Conservation (phyloP, 2,329 filamentous ascomycete genomes). For the Apiospora malaysiana region DNA sequence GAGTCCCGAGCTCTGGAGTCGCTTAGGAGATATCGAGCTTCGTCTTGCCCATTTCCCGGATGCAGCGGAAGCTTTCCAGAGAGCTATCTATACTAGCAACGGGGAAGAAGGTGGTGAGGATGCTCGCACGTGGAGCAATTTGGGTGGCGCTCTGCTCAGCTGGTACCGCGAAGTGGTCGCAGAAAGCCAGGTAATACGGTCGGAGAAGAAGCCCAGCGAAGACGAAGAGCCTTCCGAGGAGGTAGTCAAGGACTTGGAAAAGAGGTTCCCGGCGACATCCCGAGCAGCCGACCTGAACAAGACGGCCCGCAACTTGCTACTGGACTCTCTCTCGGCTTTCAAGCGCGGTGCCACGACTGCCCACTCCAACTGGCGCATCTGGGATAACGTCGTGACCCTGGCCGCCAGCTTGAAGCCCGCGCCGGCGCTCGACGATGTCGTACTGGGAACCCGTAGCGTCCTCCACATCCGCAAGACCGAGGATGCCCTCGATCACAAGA, state of each 20-base stretch:
- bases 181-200: conserved; percentile 38
- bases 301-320: conserved; percentile 63
- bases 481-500: conserved; percentile 74
- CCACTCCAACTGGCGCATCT: conserved; percentile 88
- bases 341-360: conserved; percentile 86
- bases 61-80: conserved; percentile 82
- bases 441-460: conserved; percentile 76
- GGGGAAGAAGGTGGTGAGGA: conserved; percentile 79
- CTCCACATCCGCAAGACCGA: conserved; percentile 81
- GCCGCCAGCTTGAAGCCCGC: conserved; percentile 74
- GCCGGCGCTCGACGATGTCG: conserved; percentile 75
- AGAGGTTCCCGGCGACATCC: conserved; percentile 41
- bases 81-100: conserved; percentile 71
- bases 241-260: conserved; percentile 23
- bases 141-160: conserved; percentile 82
- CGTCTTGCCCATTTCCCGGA: conserved; percentile 77
- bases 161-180: conserved; percentile 63
- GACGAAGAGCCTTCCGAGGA: conserved; percentile 29
- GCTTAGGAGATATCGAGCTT: conserved; percentile 86
- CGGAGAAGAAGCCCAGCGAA: conserved; percentile 26
- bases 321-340: conserved; percentile 81
- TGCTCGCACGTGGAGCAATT: conserved; percentile 92
- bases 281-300: conserved; percentile 44
- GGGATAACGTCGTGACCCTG: conserved; percentile 94
- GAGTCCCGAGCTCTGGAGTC: conserved; percentile 85